These are phyloP conservation scores for Penicillium canescens DNA, from an alignment of 495 filamentous ascomycete species.

Conservation along the genomic window DNA sequence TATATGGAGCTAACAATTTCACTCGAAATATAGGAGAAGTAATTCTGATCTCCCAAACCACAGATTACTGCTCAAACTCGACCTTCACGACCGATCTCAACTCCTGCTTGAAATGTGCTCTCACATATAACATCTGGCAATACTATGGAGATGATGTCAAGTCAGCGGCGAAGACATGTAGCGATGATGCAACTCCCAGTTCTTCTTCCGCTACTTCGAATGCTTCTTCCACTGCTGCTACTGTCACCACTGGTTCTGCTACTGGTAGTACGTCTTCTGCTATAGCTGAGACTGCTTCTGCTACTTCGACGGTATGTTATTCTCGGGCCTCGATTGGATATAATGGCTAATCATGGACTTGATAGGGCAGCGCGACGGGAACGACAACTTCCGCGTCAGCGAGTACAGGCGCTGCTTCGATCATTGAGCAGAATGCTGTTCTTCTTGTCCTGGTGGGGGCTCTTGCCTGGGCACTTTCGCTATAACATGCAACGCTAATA, in stretches of 20 bases:
- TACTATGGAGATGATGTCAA: conserved; percentile 41
- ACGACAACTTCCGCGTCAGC: conserved; percentile 1
- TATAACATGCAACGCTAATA: not conserved
- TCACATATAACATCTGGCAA: conserved; percentile 49
- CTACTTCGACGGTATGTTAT: not conserved
- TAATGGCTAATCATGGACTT: not conserved
- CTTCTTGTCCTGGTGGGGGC: not conserved
- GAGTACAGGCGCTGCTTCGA: conserved; percentile 2
- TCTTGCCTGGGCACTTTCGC: not conserved
- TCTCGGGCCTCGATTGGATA: not conserved
- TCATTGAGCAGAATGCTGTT: conserved; percentile 1
- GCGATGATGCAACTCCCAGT: conserved; percentile 39
- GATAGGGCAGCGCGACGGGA: not conserved
- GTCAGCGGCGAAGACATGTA: conserved; percentile 32
- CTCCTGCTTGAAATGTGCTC: conserved; percentile 45
- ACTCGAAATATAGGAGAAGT: conserved; percentile 34
- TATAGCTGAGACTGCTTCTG: not conserved
- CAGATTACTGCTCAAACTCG: conserved; percentile 38
- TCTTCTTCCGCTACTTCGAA: conserved; percentile 16
- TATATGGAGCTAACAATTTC: conserved; percentile 2
- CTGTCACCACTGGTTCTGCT: not conserved
- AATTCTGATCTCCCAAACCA: conserved; percentile 33
- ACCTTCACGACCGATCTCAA: conserved; percentile 42
- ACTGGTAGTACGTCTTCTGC: too few species aligned
- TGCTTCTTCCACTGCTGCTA: conserved; percentile 10